Percentiles rank a stretch among this genome's conserved stretches.
phyloP scores from a whole-genome alignment of 2,329 filamentous ascomycete genomes.

The Lecanoromycetidae sp. region DNA sequence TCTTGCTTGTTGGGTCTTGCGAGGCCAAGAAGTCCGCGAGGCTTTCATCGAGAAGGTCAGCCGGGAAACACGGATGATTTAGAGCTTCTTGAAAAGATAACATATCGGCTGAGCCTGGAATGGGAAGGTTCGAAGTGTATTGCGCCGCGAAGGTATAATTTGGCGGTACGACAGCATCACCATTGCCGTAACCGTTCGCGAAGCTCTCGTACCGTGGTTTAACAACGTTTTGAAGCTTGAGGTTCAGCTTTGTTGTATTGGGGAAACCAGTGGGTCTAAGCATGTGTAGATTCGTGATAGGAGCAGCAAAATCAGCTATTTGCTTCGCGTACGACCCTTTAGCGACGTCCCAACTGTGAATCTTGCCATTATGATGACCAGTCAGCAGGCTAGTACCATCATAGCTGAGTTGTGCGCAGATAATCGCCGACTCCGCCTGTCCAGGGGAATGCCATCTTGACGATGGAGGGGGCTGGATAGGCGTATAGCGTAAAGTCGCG shows the following conservation, averaged over 20 bases:
- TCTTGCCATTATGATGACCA: constrained; percentile 67
- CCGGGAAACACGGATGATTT: constrained; percentile 29
- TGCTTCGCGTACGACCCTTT: constrained; percentile 56
- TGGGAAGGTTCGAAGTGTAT: constrained; percentile 20
- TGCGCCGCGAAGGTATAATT: constrained; percentile 33
- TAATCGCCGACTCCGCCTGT: constrained; percentile 51
- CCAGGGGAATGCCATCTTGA: constrained; percentile 40
- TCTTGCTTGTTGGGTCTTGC: constrained; percentile 4
- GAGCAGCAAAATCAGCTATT: constrained; percentile 61
- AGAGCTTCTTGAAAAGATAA: constrained; percentile 27
- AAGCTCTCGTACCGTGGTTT: constrained; percentile 52
- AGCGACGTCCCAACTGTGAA: constrained; percentile 69
- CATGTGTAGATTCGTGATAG: constrained; percentile 72
- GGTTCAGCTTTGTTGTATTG: constrained; percentile 27
- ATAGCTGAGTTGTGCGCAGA: constrained; percentile 63
- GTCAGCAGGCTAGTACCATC: constrained; percentile 71
- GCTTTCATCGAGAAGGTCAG: constrained; percentile 30
- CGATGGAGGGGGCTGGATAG: constrained; percentile 43
- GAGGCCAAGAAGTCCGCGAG: constrained; percentile 29
- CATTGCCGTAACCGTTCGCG: constrained; percentile 22
- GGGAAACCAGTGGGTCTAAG: constrained; percentile 47
- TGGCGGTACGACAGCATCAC: constrained; percentile 26
- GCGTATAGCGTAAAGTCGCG: constrained; percentile 44
- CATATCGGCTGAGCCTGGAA: constrained; percentile 17
- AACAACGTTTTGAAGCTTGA: constrained; percentile 50